A percentile compares a stretch with the other conserved stretches of the same genome.
These are phyloP conservation scores for Pulveroboletus frians DNA, from an alignment of 768 basidiomycete genomes.

Conservation along the genomic window DNA sequence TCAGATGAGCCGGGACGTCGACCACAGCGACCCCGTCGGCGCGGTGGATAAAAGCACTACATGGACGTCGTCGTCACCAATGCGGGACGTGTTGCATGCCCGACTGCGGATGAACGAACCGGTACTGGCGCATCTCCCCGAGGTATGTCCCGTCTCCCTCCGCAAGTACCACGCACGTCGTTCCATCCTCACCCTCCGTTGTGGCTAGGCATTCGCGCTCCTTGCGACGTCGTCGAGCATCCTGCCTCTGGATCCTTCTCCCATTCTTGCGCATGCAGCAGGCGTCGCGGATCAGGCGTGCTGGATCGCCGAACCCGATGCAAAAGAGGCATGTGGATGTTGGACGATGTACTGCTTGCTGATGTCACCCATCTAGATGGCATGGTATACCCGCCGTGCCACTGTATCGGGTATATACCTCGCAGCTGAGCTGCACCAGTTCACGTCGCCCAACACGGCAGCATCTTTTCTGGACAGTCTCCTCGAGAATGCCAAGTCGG, in stretches of 20 bases:
- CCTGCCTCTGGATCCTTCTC: slow-evolving; percentile 52
- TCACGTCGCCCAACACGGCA: slow-evolving; percentile 70
- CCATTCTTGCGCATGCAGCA: slow-evolving; percentile 56
- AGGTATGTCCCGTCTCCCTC: slow-evolving; percentile 41
- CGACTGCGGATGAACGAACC: slow-evolving; percentile 65
- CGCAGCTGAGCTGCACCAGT: slow-evolving; percentile 78
- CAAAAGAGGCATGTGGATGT: slow-evolving; percentile 47
- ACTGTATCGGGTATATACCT: slow-evolving; percentile 64
- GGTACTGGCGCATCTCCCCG: slow-evolving; percentile 58
- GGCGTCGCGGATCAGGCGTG: slow-evolving; percentile 70
- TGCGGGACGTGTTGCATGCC: slow-evolving; percentile 50
- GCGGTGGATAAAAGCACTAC: neutral
- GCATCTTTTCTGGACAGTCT: slow-evolving; percentile 61
- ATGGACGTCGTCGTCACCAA: neutral
- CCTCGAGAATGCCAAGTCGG: slow-evolving; percentile 42
- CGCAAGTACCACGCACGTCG: neutral
- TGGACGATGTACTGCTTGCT: neutral
- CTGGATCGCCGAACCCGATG: slow-evolving; percentile 46
- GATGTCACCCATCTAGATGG: slow-evolving; percentile 37
- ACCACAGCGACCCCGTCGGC: neutral
- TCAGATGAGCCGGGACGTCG: slow-evolving; percentile 38
- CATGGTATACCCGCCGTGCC: slow-evolving; percentile 69
- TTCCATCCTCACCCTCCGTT: too few relatives aligned
- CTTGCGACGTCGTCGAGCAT: slow-evolving; percentile 49
- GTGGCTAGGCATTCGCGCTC: slow-evolving; percentile 62